Conservation (phyloP, 75 land plant species). For the Picea sitchensis region DNA sequence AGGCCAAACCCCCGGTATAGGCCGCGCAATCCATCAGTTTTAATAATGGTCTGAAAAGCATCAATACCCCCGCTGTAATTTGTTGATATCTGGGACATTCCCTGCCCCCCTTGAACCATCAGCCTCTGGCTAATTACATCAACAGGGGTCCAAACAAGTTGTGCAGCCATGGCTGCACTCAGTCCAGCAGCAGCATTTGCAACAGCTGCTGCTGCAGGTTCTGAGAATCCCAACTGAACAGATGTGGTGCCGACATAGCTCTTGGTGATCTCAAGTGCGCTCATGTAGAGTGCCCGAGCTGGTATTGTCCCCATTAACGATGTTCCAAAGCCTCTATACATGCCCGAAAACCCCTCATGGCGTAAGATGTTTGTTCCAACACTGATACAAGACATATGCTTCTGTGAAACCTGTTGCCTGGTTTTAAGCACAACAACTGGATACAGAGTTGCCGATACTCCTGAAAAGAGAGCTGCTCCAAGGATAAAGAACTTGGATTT, state of each 20-base stretch:
- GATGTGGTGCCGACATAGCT: conserved; percentile 59
- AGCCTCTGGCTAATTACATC: conserved; percentile 90
- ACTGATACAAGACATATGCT: conserved; percentile 33
- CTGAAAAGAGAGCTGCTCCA: conserved; percentile 92
- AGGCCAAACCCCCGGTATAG: conserved; percentile 91
- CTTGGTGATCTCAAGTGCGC: conserved; percentile 89
- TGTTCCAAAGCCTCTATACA: conserved; percentile 88
- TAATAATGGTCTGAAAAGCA: conserved; percentile 71
- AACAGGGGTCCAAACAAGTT: conserved; percentile 93
- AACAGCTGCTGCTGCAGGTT: conserved; percentile 64
- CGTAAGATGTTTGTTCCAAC: conserved; percentile 52
- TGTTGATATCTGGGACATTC: conserved; percentile 11
- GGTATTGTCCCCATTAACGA: conserved; percentile 90
- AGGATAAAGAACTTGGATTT: conserved; percentile 87
- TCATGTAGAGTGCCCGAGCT: conserved; percentile 89
- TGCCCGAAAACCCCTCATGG: conserved; percentile 66
- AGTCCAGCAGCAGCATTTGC: conserved; percentile 88
- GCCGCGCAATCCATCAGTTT: conserved; percentile 66
- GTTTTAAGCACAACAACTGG: conserved; percentile 83
- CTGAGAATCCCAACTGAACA: conserved; percentile 52
- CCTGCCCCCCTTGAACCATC: conserved; percentile 71
- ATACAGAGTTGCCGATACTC: conserved; percentile 81
- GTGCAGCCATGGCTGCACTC: conserved; percentile 87
- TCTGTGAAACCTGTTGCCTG: conserved; percentile 58
- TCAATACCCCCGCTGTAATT: conserved; percentile 74